Conservation (phyloP, 805 yeast genomes). For the Suhomyces prunicola region DNA sequence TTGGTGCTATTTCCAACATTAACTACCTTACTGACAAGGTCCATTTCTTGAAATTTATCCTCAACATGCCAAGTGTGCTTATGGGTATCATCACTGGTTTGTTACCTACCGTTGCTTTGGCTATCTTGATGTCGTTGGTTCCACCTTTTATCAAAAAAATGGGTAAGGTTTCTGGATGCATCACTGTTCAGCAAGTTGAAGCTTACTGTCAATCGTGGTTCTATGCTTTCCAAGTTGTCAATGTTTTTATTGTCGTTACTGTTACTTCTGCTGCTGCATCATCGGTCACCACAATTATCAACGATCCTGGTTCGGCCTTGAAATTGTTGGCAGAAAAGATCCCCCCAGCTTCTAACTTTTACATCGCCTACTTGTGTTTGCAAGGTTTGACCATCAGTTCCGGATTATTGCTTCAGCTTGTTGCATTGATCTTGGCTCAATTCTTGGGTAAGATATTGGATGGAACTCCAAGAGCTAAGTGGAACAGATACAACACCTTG, state of each 20-base stretch:
- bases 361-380: conserved; percentile 23
- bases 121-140: conserved; percentile 27
- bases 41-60: conserved; percentile 21
- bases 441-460: conserved; percentile 71
- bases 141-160: conserved; percentile 26
- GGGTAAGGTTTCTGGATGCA: conserved; percentile 24
- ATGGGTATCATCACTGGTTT: conserved; percentile 28
- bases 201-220: conserved; percentile 27
- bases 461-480: conserved; percentile 86
- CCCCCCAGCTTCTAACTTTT: conserved; percentile 27
- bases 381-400: conserved; percentile 24
- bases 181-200: conserved; percentile 24
- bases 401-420: conserved; percentile 22
- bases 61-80: conserved; percentile 21
- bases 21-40: conserved; percentile 22
- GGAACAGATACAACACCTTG: conserved; percentile 69
- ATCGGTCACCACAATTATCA: conserved; percentile 12
- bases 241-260: conserved; percentile 23
- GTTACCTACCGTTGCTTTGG: conserved; percentile 25
- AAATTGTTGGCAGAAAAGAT: conserved; percentile 19
- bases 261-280: conserved; percentile 33
- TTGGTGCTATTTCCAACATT: conserved; percentile 30
- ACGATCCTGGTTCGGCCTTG: conserved; percentile 14
- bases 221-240: conserved; percentile 30
- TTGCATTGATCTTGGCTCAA: conserved; percentile 66